Evolutionary conservation across 768 basidiomycete species (phyloP).

Genomic region (Rhodocollybia butyracea): DNA sequence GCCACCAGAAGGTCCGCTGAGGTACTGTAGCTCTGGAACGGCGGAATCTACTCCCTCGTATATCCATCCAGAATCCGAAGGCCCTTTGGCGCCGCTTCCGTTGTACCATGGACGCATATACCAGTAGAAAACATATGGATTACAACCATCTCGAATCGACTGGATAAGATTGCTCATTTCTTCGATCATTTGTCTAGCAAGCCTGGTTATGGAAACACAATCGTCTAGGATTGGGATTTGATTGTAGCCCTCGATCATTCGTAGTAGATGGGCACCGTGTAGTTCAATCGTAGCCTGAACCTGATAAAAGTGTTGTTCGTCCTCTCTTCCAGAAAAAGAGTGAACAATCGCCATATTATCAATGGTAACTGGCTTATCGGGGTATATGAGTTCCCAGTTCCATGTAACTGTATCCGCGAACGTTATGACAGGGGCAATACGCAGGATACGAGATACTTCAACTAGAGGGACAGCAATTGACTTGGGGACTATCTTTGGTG

Average conservation of each 20-base stretch:
- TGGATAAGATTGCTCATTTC: constrained; percentile 70
- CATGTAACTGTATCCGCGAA: constrained; percentile 96
- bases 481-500: constrained; percentile 61
- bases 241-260: constrained; percentile 84
- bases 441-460: constrained; percentile 68
- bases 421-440: constrained; percentile 91
- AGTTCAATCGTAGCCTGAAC: constrained; percentile 84
- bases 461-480: constrained; percentile 78
- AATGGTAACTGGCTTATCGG: constrained; percentile 53
- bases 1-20: constrained; percentile 89
- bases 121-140: constrained; percentile 88
- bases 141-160: constrained; percentile 65
- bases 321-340: constrained; percentile 80
- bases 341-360: constrained; percentile 75
- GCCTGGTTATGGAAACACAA: constrained; percentile 58
- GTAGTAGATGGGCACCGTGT: constrained; percentile 80
- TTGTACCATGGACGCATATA: constrained; percentile 90
- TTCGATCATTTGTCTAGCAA: constrained; percentile 74
- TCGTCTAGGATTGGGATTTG: constrained; percentile 69
- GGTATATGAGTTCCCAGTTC: constrained; percentile 73
- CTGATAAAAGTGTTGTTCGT: constrained; percentile 85
- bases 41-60: constrained; percentile 70
- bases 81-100: constrained; percentile 66
- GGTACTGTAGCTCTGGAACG: constrained; percentile 49
- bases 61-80: constrained; percentile 55